Base-by-base conservation (phyloP, 192 early-diverging fungal genomes). In the Haplosporangium gracile region DNA sequence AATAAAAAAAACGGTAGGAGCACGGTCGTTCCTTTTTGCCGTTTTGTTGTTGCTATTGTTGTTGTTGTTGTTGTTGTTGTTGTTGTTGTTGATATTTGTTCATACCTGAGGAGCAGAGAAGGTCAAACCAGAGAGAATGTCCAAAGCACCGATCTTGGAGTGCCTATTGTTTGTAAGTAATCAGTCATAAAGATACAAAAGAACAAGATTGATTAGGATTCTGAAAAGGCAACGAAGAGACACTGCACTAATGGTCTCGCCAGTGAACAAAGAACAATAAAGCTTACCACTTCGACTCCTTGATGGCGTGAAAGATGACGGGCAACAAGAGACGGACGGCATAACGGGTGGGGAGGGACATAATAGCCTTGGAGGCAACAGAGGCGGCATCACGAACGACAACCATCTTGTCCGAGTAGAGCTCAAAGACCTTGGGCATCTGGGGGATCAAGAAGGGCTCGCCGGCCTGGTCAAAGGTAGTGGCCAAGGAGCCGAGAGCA, bases 361-460 rank as follows among this genome's bases (percentile, higher is more conserved):
- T 81, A 60, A 90, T 88, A 39, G 82, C 83, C 74, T 88, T 88
- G 72, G 91, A 90, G 80, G 87, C 85, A 39, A 85, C 80, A 69
- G 65, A 70, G 75, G 92, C 90, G 53, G 88, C 86, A 60, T 88
- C 73, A 70, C 85, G 89, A 78, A 89, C 82, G 63, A 84, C 76
- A 49, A 79, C 80, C 71, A 88, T 81, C 89, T 93, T 93, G 75
- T 93, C 91, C 24, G 92, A 91, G 75, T 93, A 92, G 68, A 89
- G 77, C 79, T 90, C 93, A 82, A 95, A 88, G 70, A 96, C 88
- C 75, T 88, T 85, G 72, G 93, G 89, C 70, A 96, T 92, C 70
- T 92, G 89, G 32, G 89, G 82, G 76, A 95, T 84, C 79, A 94
- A 88, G 89, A 91, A 94, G 38, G 95, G 93, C 89, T 96, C 95